These are phyloP conservation scores for Venturia nashicola DNA, from an alignment of 2,329 filamentous ascomycete genomes.

Conservation along the genomic window DNA sequence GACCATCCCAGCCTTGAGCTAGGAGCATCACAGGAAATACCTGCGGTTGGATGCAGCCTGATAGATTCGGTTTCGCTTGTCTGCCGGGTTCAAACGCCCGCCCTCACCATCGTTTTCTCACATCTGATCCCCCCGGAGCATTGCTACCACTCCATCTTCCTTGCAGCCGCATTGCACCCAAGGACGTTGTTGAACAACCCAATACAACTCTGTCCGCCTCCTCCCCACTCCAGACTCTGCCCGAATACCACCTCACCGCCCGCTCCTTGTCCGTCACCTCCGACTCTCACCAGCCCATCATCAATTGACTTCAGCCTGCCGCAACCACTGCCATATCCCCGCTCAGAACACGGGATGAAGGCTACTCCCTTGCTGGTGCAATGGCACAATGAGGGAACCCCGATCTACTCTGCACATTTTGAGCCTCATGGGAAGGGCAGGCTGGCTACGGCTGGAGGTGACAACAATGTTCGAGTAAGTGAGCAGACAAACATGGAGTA, in stretches of 20 bases:
- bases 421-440: slow-evolving; percentile 85
- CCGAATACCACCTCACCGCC: background rate
- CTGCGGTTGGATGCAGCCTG: background rate
- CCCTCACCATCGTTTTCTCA: background rate
- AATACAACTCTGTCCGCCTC: background rate
- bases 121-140: background rate
- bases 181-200: background rate
- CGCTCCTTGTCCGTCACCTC: background rate
- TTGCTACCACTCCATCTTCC: background rate
- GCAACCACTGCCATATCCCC: background rate
- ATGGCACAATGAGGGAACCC: slow-evolving; percentile 96
- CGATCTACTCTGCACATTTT: slow-evolving; percentile 96
- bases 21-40: background rate
- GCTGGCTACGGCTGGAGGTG: slow-evolving; percentile 85
- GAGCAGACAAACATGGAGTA: slow-evolving; percentile 10
- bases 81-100: background rate
- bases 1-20: background rate
- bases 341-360: slow-evolving; percentile 53
- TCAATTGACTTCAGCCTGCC: background rate
- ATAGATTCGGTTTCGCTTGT: background rate
- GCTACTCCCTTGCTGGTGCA: slow-evolving; percentile 91
- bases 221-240: background rate
- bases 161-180: background rate
- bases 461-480: slow-evolving; percentile 86
- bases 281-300: background rate